Conservation (phyloP, 352 stramenopile genomes). For the Sclerospora graminicola region DNA sequence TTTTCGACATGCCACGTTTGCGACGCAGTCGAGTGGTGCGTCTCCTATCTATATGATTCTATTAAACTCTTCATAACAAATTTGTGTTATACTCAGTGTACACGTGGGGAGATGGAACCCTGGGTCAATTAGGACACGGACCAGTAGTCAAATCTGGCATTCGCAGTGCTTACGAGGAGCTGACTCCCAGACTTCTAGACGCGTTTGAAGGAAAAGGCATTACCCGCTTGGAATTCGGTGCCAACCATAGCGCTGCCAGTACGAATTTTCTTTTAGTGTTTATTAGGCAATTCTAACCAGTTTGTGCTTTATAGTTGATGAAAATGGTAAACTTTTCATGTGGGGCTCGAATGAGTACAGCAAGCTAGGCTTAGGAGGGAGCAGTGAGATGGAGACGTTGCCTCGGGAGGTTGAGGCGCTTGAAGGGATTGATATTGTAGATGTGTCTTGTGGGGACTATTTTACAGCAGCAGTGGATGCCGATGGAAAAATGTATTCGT, state of each 20-base stretch:
- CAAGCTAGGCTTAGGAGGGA: slow-evolving; percentile 55
- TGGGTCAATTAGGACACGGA: slow-evolving; percentile 78
- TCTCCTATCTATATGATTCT: not conserved
- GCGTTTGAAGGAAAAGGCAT: slow-evolving; percentile 55
- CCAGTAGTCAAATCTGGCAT: slow-evolving; percentile 79
- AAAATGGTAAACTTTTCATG: slow-evolving; percentile 52
- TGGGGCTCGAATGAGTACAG: slow-evolving; percentile 89
- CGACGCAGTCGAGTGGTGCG: no score
- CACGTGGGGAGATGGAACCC: slow-evolving; percentile 77
- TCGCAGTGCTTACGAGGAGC: slow-evolving; percentile 76
- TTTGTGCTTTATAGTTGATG: slow-evolving; percentile 40
- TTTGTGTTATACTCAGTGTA: slow-evolving; percentile 28
- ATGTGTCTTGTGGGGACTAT: slow-evolving; percentile 79
- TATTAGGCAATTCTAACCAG: not conserved
- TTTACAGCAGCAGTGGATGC: slow-evolving; percentile 81
- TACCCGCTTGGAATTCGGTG: slow-evolving; percentile 60
- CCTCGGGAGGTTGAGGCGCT: slow-evolving; percentile 61
- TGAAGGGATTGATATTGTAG: slow-evolving; percentile 60
- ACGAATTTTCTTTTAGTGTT: slow-evolving; percentile 6
- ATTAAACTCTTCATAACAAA: no score
- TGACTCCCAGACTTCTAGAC: slow-evolving; percentile 60
- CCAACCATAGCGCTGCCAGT: slow-evolving; percentile 74
- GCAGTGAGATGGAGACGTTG: slow-evolving; percentile 37
- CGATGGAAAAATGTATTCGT: slow-evolving; percentile 86
- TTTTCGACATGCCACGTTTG: no score